Conservation (phyloP, 768 basidiomycete genomes). For the Boletus sp. region DNA sequence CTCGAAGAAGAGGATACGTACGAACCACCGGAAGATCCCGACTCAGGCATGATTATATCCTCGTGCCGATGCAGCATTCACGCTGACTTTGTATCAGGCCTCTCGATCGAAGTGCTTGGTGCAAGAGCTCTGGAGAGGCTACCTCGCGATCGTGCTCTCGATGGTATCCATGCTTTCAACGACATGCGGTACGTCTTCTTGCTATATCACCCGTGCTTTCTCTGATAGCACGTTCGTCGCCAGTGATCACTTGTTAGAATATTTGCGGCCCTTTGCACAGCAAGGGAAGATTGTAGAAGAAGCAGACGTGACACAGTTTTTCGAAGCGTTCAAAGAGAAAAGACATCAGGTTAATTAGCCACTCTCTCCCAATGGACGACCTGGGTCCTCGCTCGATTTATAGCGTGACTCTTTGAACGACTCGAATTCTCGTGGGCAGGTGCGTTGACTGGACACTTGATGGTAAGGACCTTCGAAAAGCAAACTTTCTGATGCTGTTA, state of each 20-base stretch:
- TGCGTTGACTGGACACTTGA: not conserved
- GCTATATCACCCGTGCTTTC: not conserved
- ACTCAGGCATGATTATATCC: conserved; percentile 52
- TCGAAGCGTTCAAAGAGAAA: conserved; percentile 49
- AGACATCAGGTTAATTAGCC: conserved; percentile 6
- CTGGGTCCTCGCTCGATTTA: not conserved
- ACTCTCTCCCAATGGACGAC: not conserved
- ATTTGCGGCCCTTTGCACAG: conserved; percentile 76
- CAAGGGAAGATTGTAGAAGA: conserved; percentile 74
- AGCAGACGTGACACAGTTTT: conserved; percentile 67
- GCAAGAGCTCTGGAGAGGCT: conserved; percentile 71
- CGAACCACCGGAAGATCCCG: conserved; percentile 84
- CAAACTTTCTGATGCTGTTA: no score
- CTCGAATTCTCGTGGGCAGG: not conserved
- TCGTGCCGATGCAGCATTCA: not conserved
- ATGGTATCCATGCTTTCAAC: conserved; percentile 84
- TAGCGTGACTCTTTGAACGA: not conserved
- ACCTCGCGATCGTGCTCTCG: conserved; percentile 78
- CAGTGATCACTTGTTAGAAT: conserved; percentile 70
- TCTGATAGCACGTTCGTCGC: conserved; percentile 2
- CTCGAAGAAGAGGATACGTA: conserved; percentile 81
- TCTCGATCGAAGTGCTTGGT: conserved; percentile 82
- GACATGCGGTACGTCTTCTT: conserved; percentile 61
- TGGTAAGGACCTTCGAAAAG: not conserved
- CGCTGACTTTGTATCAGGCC: conserved; percentile 38